Percentiles rank a stretch among this genome's conserved stretches.
Evolutionary conservation across 805 yeast genomes (phyloP).

Genomic region (Schizosaccharomyces octosporus): DNA sequence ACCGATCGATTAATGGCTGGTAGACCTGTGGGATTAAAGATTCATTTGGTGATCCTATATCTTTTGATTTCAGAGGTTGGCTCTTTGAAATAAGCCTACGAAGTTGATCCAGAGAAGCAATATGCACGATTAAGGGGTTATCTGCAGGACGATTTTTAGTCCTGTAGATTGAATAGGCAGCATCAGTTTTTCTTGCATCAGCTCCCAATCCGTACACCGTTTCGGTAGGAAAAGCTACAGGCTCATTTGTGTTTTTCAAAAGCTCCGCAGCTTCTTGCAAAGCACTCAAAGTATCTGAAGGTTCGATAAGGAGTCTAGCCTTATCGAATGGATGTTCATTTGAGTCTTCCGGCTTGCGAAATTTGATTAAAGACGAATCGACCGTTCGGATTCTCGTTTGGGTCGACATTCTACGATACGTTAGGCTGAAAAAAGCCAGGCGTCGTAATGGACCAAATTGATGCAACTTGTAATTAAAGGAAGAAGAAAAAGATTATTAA

Average conservation of each 20-base stretch:
- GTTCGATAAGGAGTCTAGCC: background rate
- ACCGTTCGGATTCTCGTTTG: background rate
- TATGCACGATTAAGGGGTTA: slow-evolving; percentile 79
- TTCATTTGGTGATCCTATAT: slow-evolving; percentile 9
- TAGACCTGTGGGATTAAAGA: slow-evolving; percentile 42
- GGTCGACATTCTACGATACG: background rate
- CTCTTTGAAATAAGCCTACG: slow-evolving; percentile 4
- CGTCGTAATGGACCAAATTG: no score
- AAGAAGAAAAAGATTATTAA: no score
- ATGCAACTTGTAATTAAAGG: no score
- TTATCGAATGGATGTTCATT: background rate
- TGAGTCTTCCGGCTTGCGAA: background rate
- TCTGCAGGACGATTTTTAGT: slow-evolving; percentile 92
- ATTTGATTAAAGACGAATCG: background rate
- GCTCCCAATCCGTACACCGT: slow-evolving; percentile 95
- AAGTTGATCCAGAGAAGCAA: slow-evolving; percentile 54
- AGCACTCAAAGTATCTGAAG: background rate
- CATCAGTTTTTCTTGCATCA: slow-evolving; percentile 44
- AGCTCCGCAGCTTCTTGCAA: background rate
- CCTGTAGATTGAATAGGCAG: slow-evolving; percentile 50
- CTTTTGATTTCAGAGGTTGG: slow-evolving; percentile 23
- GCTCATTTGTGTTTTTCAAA: slow-evolving; percentile 10
- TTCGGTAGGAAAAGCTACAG: slow-evolving; percentile 88
- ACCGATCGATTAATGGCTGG: slow-evolving; percentile 31
- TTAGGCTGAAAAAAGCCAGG: background rate